phyloP scores from a whole-genome alignment of 768 basidiomycete genomes.

The Hemileccinum rubropunctum region DNA sequence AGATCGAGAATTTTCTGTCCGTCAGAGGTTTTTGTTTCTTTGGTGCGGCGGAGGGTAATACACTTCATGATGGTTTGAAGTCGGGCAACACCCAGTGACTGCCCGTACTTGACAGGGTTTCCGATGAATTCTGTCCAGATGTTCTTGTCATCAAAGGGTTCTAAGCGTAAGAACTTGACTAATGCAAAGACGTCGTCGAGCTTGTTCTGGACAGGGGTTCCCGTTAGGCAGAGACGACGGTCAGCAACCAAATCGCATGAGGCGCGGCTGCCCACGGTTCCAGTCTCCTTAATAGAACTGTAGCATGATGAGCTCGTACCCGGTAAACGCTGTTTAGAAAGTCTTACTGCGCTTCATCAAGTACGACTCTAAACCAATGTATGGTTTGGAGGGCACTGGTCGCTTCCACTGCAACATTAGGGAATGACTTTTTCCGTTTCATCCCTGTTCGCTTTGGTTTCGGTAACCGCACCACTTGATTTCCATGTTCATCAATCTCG shows the following conservation, averaged over 20 bases:
- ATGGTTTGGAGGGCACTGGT: slow-evolving; percentile 89
- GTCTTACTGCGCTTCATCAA: slow-evolving; percentile 95
- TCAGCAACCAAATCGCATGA: slow-evolving; percentile 94
- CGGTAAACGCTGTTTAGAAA: not conserved
- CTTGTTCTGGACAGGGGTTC: slow-evolving; percentile 99
- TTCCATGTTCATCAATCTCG: slow-evolving; percentile 68
- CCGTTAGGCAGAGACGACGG: slow-evolving; percentile 91
- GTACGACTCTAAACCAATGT: slow-evolving; percentile 93
- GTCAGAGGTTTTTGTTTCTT: slow-evolving; percentile 78
- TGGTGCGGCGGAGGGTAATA: slow-evolving; percentile 94
- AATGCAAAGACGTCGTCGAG: slow-evolving; percentile 97
- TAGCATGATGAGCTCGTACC: not conserved
- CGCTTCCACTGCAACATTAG: slow-evolving; percentile 42
- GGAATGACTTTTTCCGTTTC: slow-evolving; percentile 60
- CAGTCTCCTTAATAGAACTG: slow-evolving; percentile 95
- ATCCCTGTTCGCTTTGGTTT: slow-evolving; percentile 67
- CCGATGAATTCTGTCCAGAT: slow-evolving; percentile 93
- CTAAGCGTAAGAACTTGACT: slow-evolving; percentile 90
- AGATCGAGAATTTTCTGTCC: slow-evolving; percentile 85
- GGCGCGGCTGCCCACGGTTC: slow-evolving; percentile 91
- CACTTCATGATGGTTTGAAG: slow-evolving; percentile 96
- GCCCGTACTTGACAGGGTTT: slow-evolving; percentile 88
- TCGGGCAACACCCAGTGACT: slow-evolving; percentile 85
- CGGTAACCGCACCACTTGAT: slow-evolving; percentile 53
- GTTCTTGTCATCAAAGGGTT: slow-evolving; percentile 91